These are phyloP conservation scores for Citrullus colocynthis DNA, from an alignment of 306 rosid species.

Conservation along the genomic window DNA sequence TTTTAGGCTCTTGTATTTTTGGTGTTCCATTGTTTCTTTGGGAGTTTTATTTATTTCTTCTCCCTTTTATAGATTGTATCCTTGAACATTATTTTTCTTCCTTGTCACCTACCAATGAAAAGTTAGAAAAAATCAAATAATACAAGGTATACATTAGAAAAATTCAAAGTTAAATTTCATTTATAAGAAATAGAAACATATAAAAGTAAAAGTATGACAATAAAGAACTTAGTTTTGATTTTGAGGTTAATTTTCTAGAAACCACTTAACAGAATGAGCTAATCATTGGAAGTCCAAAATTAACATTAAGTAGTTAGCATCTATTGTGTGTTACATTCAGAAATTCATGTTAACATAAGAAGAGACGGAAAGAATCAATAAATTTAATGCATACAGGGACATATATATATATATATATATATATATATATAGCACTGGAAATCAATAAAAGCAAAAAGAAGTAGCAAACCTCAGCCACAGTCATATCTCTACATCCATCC, in stretches of 20 bases:
- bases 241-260: background rate
- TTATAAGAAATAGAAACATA: background rate
- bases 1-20: no score
- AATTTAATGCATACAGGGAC: no score
- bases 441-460: background rate
- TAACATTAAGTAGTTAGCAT: background rate
- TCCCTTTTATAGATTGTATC: no score
- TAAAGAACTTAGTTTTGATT: background rate
- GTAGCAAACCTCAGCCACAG: conserved; percentile 42
- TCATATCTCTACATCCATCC: conserved; percentile 44
- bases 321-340: background rate
- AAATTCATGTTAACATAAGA: background rate
- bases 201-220: background rate
- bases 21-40: no score
- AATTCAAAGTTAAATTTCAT: background rate
- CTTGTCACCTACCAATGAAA: no score
- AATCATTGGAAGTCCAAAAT: background rate
- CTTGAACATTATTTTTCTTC: no score
- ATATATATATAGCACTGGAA: background rate
- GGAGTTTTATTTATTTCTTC: no score
- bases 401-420: background rate
- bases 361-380: background rate
- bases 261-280: background rate
- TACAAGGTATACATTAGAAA: background rate
- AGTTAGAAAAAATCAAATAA: no score